Evolutionary conservation across 2,329 filamentous ascomycete genomes (phyloP), one percentile per base, ranked within the genome.

Genomic region (Fusarium falciforme): DNA sequence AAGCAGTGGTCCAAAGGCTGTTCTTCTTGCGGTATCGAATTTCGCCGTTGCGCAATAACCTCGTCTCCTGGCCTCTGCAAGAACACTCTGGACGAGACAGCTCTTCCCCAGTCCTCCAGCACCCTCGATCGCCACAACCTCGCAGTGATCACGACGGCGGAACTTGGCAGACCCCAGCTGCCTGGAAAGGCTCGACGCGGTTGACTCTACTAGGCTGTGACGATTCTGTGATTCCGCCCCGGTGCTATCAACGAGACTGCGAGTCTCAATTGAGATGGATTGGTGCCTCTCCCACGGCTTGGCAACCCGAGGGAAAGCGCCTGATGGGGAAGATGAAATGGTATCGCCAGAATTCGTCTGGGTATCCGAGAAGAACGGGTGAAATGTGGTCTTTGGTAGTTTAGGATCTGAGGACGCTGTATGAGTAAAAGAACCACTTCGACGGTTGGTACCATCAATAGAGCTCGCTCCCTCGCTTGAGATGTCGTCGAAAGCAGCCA

Each of bases 21-120:
- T 89, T 74, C 87, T 87, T 73, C 88, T 85, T 0, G 90, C 88
- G 1, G 87, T 89, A 76, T 93, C 91, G 68, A 92, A 92, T 77
- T 92, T 92, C 44, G 90, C 88, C 35, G 89, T 91, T 8, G 90
- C 89, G 76, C 90, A 92, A 77, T 92, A 92, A 4, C 91, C 91
- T 67, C 88, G 87, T 54, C 88, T 86, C 59, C 90, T 85, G 17
- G 89, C 89, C 72, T 92, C 90, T 4, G 87, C 84, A 47, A 92
- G 85, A 6, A 92, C 88, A 10, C 89, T 90, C 75, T 92, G 89
- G 29, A 92, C 88, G 17, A 93, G 84, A 67, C 88, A 89, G 72
- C 88, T 92, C 80, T 93, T 93, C 17, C 91, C 91, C n/a, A 92
- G 82, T 1, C 91, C 91, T 4, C 88, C 90, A 14, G 87, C 85